Conservation (phyloP, 768 basidiomycete species). For the Imleria badia region DNA sequence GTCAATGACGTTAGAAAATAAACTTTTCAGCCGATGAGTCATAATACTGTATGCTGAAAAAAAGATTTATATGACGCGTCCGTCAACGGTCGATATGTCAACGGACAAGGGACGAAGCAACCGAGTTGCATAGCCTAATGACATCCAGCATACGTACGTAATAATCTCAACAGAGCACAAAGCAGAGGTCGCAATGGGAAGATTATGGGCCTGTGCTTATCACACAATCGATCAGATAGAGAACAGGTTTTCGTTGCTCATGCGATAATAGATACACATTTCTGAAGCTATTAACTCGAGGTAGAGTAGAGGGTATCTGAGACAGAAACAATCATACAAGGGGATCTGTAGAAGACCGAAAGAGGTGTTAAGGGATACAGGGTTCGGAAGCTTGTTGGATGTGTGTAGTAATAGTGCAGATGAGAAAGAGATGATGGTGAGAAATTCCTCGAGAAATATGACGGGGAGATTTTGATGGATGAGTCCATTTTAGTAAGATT, state of each 20-base stretch:
- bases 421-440: slow-evolving; percentile 25
- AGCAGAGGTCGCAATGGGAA: background rate
- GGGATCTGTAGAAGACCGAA: slow-evolving; percentile 12
- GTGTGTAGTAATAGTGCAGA: slow-evolving; percentile 20
- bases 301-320: slow-evolving; percentile 33
- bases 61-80: background rate
- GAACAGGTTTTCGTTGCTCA: slow-evolving; percentile 7
- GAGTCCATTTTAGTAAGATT: slow-evolving; percentile 20
- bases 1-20: background rate
- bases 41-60: background rate
- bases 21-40: slow-evolving; percentile 2
- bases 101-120: slow-evolving; percentile 1
- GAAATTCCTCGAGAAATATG: slow-evolving; percentile 21
- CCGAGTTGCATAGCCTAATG: background rate
- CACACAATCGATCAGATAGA: background rate
- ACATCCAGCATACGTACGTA: background rate
- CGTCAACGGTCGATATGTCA: slow-evolving; percentile 5
- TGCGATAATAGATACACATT: slow-evolving; percentile 31
- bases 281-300: slow-evolving; percentile 26
- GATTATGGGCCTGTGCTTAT: background rate
- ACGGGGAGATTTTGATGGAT: slow-evolving; percentile 9
- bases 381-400: slow-evolving; percentile 19
- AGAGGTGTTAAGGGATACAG: slow-evolving; percentile 28
- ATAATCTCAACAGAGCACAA: background rate
- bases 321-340: slow-evolving; percentile 18